phyloP scores from a whole-genome alignment of 2,329 filamentous ascomycete species.

The Sordariomycetes sp. region DNA sequence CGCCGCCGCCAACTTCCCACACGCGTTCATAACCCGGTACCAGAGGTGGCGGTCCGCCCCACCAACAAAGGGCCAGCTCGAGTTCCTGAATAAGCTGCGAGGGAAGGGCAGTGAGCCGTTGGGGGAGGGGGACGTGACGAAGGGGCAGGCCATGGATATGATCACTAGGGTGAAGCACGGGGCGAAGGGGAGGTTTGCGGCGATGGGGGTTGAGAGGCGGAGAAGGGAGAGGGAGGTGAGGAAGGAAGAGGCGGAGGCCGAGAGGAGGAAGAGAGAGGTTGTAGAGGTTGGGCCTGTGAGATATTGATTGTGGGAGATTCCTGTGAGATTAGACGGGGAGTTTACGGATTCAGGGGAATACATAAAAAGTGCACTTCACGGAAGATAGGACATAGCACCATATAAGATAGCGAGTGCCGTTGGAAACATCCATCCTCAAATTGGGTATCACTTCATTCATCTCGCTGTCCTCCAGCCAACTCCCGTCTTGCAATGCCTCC shows the following conservation, averaged over 20 bases:
- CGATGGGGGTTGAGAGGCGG: conserved; percentile 36
- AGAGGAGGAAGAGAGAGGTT: conserved; percentile 29
- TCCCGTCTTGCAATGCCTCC: background rate
- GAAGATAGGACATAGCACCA: background rate
- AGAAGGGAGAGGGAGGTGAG: conserved; percentile 25
- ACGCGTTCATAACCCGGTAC: conserved; percentile 49
- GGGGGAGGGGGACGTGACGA: conserved; percentile 46
- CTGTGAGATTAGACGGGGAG: background rate
- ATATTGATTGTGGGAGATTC: background rate
- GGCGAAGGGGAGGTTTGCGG: conserved; percentile 49
- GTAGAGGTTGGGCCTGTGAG: conserved; percentile 42
- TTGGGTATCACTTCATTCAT: conserved; percentile 5
- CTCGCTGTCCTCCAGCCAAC: background rate
- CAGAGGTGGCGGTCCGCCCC: conserved; percentile 57
- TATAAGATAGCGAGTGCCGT: background rate
- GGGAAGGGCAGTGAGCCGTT: conserved; percentile 34
- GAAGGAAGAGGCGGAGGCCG: conserved; percentile 21
- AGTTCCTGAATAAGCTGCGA: conserved; percentile 55
- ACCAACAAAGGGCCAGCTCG: conserved; percentile 53
- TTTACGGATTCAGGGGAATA: background rate
- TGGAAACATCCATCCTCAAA: background rate
- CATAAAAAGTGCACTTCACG: background rate
- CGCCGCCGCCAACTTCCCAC: conserved; percentile 47
- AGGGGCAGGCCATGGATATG: conserved; percentile 77
- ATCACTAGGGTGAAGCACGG: conserved; percentile 87